These are phyloP conservation scores for Mrakia hoshinonis DNA, from an alignment of 768 basidiomycete species.

Conservation along the genomic window DNA sequence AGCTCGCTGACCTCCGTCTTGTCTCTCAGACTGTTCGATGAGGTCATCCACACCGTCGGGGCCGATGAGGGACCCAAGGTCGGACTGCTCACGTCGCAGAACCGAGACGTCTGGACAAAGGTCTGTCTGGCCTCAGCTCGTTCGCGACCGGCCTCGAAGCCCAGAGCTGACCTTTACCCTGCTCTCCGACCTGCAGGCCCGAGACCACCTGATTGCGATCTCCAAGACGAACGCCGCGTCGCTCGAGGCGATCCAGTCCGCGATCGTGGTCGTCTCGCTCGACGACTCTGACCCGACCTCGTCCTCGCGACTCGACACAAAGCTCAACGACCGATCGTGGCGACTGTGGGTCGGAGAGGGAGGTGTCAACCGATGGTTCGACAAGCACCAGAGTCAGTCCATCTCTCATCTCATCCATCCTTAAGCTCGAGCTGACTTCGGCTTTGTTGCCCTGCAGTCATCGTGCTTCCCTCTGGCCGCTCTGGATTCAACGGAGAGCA, in stretches of 20 bases:
- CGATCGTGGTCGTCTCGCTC: conserved; percentile 76
- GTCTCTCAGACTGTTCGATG: conserved; percentile 29
- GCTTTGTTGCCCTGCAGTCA: conserved; percentile 48
- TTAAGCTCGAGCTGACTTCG: background rate
- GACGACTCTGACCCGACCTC: conserved; percentile 78
- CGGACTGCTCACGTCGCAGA: conserved; percentile 79
- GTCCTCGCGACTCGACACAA: conserved; percentile 66
- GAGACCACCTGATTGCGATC: conserved; percentile 58
- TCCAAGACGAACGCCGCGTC: conserved; percentile 59
- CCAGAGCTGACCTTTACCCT: background rate
- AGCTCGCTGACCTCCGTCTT: background rate
- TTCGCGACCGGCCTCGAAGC: background rate
- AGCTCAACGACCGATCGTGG: conserved; percentile 39
- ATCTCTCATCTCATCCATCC: background rate
- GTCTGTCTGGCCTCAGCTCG: conserved; percentile 42
- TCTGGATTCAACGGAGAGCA: conserved; percentile 95
- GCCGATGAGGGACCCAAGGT: conserved; percentile 54
- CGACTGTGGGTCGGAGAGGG: conserved; percentile 51
- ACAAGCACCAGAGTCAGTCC: conserved; percentile 83
- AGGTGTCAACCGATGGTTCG: conserved; percentile 69
- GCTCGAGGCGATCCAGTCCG: conserved; percentile 74
- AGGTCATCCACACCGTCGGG: conserved; percentile 60
- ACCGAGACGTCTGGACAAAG: conserved; percentile 82
- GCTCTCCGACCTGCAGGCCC: conserved; percentile 43
- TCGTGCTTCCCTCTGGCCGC: conserved; percentile 90